Conservation (phyloP, 1,139 yeast genomes). For the Wickerhamiella pararugosa region DNA sequence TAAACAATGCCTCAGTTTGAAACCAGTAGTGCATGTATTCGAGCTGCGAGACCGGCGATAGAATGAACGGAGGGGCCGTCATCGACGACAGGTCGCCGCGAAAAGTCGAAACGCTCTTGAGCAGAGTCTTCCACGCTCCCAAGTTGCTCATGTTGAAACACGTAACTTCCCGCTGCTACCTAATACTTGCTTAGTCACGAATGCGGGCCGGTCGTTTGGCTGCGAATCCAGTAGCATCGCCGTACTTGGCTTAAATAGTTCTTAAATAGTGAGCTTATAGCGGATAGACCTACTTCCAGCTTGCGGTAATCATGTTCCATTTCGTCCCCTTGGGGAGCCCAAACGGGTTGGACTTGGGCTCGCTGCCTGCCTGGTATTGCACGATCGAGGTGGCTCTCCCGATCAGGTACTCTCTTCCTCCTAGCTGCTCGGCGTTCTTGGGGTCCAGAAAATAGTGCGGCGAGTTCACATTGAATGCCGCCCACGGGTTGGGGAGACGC, state of each 20-base stretch:
- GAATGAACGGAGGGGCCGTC: constrained; percentile 96
- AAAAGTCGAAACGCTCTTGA: constrained; percentile 82
- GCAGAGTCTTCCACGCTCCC: constrained; percentile 62
- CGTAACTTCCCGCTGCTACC: neutral
- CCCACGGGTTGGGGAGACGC: constrained; percentile 51
- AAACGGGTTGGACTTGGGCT: constrained; percentile 27
- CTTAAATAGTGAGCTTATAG: neutral
- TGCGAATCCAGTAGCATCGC: neutral
- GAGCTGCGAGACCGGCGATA: constrained; percentile 74
- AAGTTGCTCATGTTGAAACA: constrained; percentile 5
- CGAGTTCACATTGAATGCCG: constrained; percentile 70
- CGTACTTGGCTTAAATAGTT: neutral
- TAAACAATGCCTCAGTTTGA: constrained; percentile 70
- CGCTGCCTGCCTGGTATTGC: constrained; percentile 26
- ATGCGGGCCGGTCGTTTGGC: neutral
- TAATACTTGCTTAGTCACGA: neutral
- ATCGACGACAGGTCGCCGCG: constrained; percentile 87
- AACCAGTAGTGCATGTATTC: constrained; percentile 81
- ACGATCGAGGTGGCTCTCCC: constrained; percentile 42
- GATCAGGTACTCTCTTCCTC: constrained; percentile 52
- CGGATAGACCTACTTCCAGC: constrained; percentile 4
- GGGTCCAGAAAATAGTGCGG: constrained; percentile 57
- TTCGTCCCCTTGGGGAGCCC: constrained; percentile 35
- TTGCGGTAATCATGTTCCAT: constrained; percentile 22
- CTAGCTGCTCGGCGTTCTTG: constrained; percentile 22